Evolutionary conservation across 2,329 filamentous ascomycete genomes (phyloP), one percentile per base, ranked within the genome.

Genomic region (Didymella pomorum): DNA sequence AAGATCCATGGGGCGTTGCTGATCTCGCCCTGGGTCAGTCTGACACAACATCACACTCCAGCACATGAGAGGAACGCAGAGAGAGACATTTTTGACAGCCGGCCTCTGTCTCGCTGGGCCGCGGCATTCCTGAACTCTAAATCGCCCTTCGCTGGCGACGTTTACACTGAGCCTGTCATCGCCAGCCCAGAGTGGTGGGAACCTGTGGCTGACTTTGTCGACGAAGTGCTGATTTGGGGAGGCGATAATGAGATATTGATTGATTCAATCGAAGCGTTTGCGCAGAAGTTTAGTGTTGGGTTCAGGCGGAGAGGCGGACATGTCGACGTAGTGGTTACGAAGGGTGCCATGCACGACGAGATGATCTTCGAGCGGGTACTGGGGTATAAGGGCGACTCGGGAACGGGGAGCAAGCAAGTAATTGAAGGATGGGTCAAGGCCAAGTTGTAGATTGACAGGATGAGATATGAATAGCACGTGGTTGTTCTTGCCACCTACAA

Each of bases 21-120:
- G 7, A 81, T 89, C 54, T 83, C 81, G 0, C 86, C 87, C 0
- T 89, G 87, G 86, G 77, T 80, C 1, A 79, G 79, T 1, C 82
- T 88, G 60, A 67, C 64, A 7, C 75, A 78, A n/a, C 77, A 76
- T 0, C 71, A 79, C 18, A 79, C 79, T 25, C 70, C 75, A 0
- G 79, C 78, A 2, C 80, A 79, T 44, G 66, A 68, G 7, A 70
- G 73, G 9, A 86, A 87, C 56, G 75, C 76, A 3, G 75, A 79
- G 23, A 83, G 81, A 41, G 86, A 88, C 65, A 73, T 83, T 51
- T 78, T 88, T 42, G 76, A 79, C 12, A 67, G 71, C 0, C 65
- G 68, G 0, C 71, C 79, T 0, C 78, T 80, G 1, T 65, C 64
- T 0, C 75, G 78, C 1, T 88, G 84, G 84, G 72, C 77, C 2